Evolutionary conservation across 1,284 basidiomycete species (phyloP), one percentile per base, ranked within the genome.

Genomic region (Malassezia obtusa): DNA sequence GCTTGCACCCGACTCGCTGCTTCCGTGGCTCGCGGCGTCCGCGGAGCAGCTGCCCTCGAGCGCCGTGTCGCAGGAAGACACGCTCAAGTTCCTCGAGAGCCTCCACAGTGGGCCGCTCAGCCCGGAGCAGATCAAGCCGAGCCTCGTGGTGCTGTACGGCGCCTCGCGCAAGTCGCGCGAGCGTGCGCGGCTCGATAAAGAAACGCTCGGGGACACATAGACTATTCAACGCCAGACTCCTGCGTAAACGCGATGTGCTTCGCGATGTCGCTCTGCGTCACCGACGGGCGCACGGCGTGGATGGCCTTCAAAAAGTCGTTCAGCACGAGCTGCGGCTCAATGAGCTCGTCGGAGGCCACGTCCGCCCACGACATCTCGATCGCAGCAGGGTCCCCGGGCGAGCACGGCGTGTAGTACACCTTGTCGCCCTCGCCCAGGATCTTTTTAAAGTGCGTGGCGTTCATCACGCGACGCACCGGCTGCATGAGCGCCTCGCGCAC

Each of bases 401-500:
- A 49, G 52, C 57, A 49, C 15, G 47, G 46, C 36, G 46, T 50
- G 40, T 55, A 60, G n/a, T 53, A 49, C 47, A 49, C 57, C 8
- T 57, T 57, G 26, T 57, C 52, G 33, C 54, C 50, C 43, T 52
- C 52, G 53, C 59, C 65, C 63, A 75, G 56, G 37, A 80, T 77
- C 67, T 77, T 74, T 57, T 90, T 91, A 79, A 98, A 98, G 76
- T 98, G 92, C 2, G 91, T 95, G 1, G 94, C 90, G 24, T 84
- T 83, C 39, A 96, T 82, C 37, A 98, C 89, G 74, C 96, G 98
- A 52, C 94, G 83, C 21, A 98, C 89, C 1, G 94, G 92, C 74
- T 98, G 91, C 92, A 98, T 98, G 55, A 98, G 80, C 1, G 92
- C 92, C 68, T 98, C 94, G 54, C 91, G 85, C 9, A 98, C 92